phyloP scores from a whole-genome alignment of 1,284 basidiomycete species.

The Trichosporon sp. region DNA sequence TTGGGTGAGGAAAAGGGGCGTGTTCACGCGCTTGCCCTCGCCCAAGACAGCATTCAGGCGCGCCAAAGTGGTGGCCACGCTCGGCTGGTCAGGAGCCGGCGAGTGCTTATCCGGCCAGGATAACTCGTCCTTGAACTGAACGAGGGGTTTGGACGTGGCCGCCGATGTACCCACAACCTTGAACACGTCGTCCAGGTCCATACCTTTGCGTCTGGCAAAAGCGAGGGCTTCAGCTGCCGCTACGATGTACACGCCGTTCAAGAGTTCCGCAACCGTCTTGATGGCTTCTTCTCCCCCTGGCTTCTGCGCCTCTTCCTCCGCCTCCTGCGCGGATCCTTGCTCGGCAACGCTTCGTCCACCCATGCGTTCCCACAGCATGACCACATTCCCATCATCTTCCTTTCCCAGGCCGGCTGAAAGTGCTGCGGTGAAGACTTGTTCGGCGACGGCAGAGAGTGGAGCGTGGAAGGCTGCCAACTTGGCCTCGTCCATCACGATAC shows the following conservation, averaged over 20 bases:
- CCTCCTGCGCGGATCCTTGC: conserved; percentile 30
- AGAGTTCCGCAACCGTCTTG: neutral
- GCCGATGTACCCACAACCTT: conserved; percentile 47
- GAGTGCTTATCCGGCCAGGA: neutral
- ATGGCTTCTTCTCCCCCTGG: neutral
- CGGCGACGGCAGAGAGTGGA: conserved; percentile 44
- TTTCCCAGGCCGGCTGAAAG: conserved; percentile 41
- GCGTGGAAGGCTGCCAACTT: conserved; percentile 40
- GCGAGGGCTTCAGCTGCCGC: neutral
- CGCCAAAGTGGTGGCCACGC: neutral
- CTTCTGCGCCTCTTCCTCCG: neutral
- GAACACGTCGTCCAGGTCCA: conserved; percentile 49
- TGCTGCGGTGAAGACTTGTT: conserved; percentile 44
- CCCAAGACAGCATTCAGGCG: neutral
- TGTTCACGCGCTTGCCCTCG: conserved; percentile 24
- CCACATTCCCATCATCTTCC: conserved; percentile 45
- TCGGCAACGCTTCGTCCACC: conserved; percentile 40
- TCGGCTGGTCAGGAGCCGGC: neutral
- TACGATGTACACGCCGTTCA: neutral
- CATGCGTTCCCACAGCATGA: conserved; percentile 49
- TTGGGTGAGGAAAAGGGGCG: conserved; percentile 45
- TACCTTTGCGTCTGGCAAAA: conserved; percentile 46
- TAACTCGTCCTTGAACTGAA: conserved; percentile 10
- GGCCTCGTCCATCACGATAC: conserved; percentile 52
- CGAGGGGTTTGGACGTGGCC: conserved; percentile 24